Percentiles rank a stretch among this genome's conserved stretches.
These are phyloP conservation scores for Lipomyces yarrowii DNA, from an alignment of 1,139 yeast species.

Conservation along the genomic window DNA sequence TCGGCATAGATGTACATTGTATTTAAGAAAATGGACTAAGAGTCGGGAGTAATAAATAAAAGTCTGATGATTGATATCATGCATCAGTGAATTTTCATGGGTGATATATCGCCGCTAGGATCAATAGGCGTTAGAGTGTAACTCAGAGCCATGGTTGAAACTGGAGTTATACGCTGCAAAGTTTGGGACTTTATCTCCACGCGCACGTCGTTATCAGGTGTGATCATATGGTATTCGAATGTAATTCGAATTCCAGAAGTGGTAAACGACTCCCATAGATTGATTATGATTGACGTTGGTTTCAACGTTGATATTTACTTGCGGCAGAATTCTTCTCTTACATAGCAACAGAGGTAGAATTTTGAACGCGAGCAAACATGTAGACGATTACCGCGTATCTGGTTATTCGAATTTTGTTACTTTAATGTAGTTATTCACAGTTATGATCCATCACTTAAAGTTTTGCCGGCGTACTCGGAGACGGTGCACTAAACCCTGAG, in stretches of 20 bases:
- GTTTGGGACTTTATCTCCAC: conserved; percentile 31
- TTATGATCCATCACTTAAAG: no score
- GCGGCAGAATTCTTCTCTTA: conserved; percentile 26
- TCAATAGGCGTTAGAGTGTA: neutral
- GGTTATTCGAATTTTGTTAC: neutral
- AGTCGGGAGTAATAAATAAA: conserved; percentile 6
- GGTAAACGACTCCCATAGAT: conserved; percentile 32
- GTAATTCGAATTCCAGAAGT: conserved; percentile 10
- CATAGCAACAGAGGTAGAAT: conserved; percentile 5
- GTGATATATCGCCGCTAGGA: neutral
- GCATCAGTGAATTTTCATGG: neutral
- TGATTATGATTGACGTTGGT: conserved; percentile 6
- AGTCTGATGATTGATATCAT: neutral
- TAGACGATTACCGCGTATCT: neutral
- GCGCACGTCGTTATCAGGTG: conserved; percentile 28
- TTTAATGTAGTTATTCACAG: no score
- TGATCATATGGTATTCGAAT: conserved; percentile 2
- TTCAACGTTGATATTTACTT: conserved; percentile 9
- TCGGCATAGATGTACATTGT: conserved; percentile 24
- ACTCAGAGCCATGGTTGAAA: neutral
- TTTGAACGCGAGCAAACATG: conserved; percentile 30
- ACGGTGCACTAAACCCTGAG: no score
- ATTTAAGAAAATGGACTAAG: conserved; percentile 1
- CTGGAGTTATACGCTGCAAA: neutral
- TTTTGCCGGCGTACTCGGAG: no score